Percentiles rank a stretch among this genome's conserved stretches.
phyloP scores from a whole-genome alignment of 2,329 filamentous ascomycete genomes.

The Alternaria burnsii region DNA sequence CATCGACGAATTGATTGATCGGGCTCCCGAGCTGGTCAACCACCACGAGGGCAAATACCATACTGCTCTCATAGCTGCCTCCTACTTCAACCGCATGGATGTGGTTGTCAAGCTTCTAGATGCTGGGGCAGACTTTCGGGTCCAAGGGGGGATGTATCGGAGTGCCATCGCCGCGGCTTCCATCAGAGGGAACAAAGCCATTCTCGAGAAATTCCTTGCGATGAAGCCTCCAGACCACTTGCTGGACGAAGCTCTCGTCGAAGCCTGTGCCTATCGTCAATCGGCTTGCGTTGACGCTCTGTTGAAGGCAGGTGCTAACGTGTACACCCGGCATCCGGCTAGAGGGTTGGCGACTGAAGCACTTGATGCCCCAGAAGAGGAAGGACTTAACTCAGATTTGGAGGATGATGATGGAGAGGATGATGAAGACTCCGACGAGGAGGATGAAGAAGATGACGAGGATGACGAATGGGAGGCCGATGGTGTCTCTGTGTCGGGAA shows the following conservation, averaged over 20 bases:
- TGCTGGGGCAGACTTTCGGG: slow-evolving; percentile 27
- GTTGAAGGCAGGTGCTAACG: slow-evolving; percentile 30
- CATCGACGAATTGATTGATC: slow-evolving; percentile 24
- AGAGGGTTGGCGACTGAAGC: slow-evolving; percentile 24
- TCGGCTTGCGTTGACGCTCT: slow-evolving; percentile 27
- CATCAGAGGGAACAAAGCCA: slow-evolving; percentile 24
- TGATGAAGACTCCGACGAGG: slow-evolving; percentile 7
- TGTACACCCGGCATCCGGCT: slow-evolving; percentile 25
- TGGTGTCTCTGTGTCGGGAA: slow-evolving; percentile 14
- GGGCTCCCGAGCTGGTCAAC: slow-evolving; percentile 27
- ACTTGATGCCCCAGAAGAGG: slow-evolving; percentile 17
- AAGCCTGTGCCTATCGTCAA: slow-evolving; percentile 33
- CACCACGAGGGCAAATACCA: slow-evolving; percentile 27
- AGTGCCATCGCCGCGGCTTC: slow-evolving; percentile 32
- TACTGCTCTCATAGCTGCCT: slow-evolving; percentile 35
- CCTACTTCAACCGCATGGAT: slow-evolving; percentile 27
- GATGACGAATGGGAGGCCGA: slow-evolving; percentile 29
- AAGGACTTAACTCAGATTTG: slow-evolving; percentile 31
- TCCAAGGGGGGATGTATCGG: slow-evolving; percentile 26
- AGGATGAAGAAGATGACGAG: slow-evolving; percentile 19
- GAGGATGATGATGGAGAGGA: slow-evolving; percentile 24
- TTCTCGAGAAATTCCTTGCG: slow-evolving; percentile 26
- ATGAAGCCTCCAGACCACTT: slow-evolving; percentile 28
- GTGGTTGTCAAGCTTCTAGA: slow-evolving; percentile 30
- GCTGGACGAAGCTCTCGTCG: slow-evolving; percentile 33